Conservation (phyloP, 192 early-diverging fungal genomes). For the Umbelopsis isabellina region DNA sequence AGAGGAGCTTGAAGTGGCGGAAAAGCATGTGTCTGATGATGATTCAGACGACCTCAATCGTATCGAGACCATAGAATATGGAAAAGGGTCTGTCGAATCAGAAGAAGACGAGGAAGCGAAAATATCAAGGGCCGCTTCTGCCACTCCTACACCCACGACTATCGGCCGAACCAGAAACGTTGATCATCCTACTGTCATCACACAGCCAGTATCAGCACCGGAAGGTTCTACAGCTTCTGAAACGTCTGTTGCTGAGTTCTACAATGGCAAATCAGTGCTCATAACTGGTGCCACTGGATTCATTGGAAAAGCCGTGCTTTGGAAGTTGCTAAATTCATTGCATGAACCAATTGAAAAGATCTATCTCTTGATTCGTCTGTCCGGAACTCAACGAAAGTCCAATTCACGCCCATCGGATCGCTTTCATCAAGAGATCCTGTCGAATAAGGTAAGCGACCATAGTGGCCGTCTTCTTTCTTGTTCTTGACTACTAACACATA, state of each 20-base stretch:
- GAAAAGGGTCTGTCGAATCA: background rate
- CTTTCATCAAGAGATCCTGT: slow-evolving; percentile 38
- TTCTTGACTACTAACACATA: background rate
- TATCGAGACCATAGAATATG: slow-evolving; percentile 9
- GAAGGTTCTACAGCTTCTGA: no score
- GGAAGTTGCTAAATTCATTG: slow-evolving; percentile 48
- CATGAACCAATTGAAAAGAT: slow-evolving; percentile 41
- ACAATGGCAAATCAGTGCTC: slow-evolving; percentile 44
- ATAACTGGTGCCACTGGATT: slow-evolving; percentile 59
- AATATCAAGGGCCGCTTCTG: background rate
- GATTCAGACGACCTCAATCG: slow-evolving; percentile 3
- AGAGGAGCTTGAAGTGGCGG: background rate
- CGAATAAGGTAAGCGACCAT: slow-evolving; percentile 31
- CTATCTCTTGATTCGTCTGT: slow-evolving; percentile 26
- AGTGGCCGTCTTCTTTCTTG: no score
- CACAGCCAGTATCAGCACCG: no score
- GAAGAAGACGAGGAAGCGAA: slow-evolving; percentile 10
- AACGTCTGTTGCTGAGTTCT: slow-evolving; percentile 22
- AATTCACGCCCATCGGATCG: slow-evolving; percentile 21
- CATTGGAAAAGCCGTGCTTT: slow-evolving; percentile 55
- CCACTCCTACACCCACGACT: background rate
- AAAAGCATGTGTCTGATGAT: background rate
- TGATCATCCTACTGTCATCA: no score
- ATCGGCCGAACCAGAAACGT: background rate
- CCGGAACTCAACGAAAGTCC: slow-evolving; percentile 18